Evolutionary conservation across 805 yeast genomes (phyloP).

Genomic region (Candida palmyrensis): DNA sequence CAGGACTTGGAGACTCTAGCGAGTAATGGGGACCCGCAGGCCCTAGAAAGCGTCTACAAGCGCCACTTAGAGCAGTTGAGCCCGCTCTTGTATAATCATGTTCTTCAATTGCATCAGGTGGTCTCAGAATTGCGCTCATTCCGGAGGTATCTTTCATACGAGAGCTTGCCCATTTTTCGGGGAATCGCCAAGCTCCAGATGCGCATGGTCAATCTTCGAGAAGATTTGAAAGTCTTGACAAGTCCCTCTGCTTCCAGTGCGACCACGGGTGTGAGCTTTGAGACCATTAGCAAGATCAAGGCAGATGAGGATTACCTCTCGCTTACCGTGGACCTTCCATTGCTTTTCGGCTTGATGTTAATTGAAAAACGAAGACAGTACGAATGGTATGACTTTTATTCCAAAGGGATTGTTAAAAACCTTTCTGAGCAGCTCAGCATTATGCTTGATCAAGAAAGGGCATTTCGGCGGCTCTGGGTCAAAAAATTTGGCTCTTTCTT

Average conservation of each 20-base stretch:
- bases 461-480: slow-evolving; percentile 57
- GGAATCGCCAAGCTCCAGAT: slow-evolving; percentile 32
- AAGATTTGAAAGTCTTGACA: slow-evolving; percentile 22
- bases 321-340: slow-evolving; percentile 59
- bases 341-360: slow-evolving; percentile 64
- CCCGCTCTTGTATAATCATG: slow-evolving; percentile 23
- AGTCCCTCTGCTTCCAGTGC: background rate
- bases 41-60: slow-evolving; percentile 18
- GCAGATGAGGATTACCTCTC: slow-evolving; percentile 33
- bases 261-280: slow-evolving; percentile 9
- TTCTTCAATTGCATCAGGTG: slow-evolving; percentile 29
- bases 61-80: slow-evolving; percentile 12
- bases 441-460: slow-evolving; percentile 51
- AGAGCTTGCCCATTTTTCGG: slow-evolving; percentile 22
- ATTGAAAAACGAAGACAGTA: slow-evolving; percentile 57
- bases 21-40: slow-evolving; percentile 6
- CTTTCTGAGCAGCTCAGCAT: slow-evolving; percentile 55
- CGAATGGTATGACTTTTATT: slow-evolving; percentile 47
- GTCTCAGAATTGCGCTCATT: slow-evolving; percentile 30
- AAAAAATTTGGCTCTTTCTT: slow-evolving; percentile 50
- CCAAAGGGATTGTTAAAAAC: slow-evolving; percentile 35
- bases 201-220: slow-evolving; percentile 29
- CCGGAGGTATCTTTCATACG: slow-evolving; percentile 16
- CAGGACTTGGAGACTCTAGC: slow-evolving; percentile 14
- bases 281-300: slow-evolving; percentile 22